A percentile compares a stretch with the other conserved stretches of the same genome.
Conservation (phyloP, 2,329 filamentous ascomycete genomes). For the Clarireedia sp. region DNA sequence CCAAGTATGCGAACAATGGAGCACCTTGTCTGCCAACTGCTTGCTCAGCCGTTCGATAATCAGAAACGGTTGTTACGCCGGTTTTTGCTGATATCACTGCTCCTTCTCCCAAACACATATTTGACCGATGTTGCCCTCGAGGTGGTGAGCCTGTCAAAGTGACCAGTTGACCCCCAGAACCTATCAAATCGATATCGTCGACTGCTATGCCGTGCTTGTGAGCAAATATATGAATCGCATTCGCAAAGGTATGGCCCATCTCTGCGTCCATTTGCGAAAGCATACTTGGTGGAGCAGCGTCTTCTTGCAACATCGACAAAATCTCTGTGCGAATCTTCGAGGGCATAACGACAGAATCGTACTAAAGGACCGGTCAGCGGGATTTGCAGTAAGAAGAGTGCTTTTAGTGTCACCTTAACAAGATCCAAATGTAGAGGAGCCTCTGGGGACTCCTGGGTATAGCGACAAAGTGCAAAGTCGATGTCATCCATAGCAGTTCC, state of each 20-base stretch:
- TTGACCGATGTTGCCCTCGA: constrained; percentile 27
- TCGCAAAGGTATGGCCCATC: constrained; percentile 28
- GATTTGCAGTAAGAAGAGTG: background rate
- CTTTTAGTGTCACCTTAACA: constrained; percentile 18
- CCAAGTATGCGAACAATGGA: constrained; percentile 27
- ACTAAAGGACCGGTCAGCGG: constrained; percentile 16
- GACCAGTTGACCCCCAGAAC: constrained; percentile 27
- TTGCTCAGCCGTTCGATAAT: constrained; percentile 30
- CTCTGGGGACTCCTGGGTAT: constrained; percentile 28
- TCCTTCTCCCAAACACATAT: constrained; percentile 30
- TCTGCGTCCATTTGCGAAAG: constrained; percentile 29
- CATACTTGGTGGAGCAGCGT: constrained; percentile 28
- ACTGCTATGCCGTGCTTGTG: constrained; percentile 26
- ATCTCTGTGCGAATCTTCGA: constrained; percentile 29
- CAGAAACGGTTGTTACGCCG: constrained; percentile 29
- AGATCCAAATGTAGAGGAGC: constrained; percentile 25
- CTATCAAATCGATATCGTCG: constrained; percentile 29
- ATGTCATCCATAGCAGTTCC: constrained; percentile 30
- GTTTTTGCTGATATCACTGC: constrained; percentile 30
- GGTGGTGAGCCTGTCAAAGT: constrained; percentile 24
- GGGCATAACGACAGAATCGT: constrained; percentile 30
- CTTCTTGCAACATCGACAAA: constrained; percentile 28
- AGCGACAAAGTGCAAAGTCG: constrained; percentile 29
- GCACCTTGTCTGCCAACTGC: constrained; percentile 30
- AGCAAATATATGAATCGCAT: constrained; percentile 28